phyloP scores from a whole-genome alignment of 345 rosid genomes.

The Rhodomyrtus tomentosa region DNA sequence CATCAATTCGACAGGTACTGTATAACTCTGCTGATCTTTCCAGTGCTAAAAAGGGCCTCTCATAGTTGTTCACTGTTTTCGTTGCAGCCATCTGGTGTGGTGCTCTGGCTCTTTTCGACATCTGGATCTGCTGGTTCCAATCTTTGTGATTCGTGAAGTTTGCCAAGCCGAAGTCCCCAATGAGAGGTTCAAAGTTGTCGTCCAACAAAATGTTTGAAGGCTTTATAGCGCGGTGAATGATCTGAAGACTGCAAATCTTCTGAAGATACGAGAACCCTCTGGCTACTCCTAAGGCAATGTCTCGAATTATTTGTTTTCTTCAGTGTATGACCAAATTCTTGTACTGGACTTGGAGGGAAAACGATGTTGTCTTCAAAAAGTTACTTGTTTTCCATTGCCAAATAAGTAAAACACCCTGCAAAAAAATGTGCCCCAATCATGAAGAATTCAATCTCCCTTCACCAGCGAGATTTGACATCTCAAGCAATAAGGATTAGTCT shows the following conservation, averaged over 20 bases:
- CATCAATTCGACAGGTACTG: neutral
- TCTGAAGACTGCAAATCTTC: neutral
- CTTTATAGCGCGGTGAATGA: neutral
- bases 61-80: neutral
- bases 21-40: neutral
- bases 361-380: neutral
- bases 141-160: neutral
- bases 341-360: neutral
- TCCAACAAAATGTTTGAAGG: neutral
- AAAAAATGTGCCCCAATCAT: neutral
- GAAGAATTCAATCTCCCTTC: neutral
- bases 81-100: neutral
- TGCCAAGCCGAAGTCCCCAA: neutral
- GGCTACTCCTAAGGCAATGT: neutral
- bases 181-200: neutral
- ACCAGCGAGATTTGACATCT: fast-evolving
- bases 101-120: neutral
- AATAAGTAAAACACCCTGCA: too few species aligned
- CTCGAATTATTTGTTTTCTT: neutral
- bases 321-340: neutral
- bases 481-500: neutral
- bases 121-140: neutral
- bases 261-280: slow-evolving; percentile 2
- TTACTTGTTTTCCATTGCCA: neutral
- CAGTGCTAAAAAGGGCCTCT: neutral